Conservation (phyloP, 2,329 filamentous ascomycete genomes). For the Clathrospora elynae region DNA sequence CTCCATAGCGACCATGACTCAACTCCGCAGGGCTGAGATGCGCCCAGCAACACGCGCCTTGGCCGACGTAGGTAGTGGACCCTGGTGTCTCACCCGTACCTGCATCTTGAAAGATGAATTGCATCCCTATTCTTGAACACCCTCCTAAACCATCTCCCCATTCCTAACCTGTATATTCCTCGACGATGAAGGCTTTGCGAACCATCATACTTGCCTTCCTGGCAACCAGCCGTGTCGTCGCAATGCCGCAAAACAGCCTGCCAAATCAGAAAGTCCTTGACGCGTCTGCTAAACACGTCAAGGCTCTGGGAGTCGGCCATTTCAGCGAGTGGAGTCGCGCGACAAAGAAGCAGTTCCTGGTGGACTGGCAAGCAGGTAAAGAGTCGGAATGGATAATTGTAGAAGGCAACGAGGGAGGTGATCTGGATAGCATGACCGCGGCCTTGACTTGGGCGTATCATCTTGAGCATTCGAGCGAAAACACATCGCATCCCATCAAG, state of each 20-base stretch:
- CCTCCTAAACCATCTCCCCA: no score
- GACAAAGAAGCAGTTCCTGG: constrained; percentile 54
- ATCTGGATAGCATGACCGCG: constrained; percentile 53
- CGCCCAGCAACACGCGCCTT: constrained; percentile 5
- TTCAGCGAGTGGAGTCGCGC: constrained; percentile 57
- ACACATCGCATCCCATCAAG: constrained; percentile 51
- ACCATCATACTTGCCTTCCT: constrained; percentile 21
- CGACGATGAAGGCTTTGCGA: constrained; percentile 25
- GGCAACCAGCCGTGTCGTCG: constrained; percentile 16
- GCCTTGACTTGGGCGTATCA: constrained; percentile 57
- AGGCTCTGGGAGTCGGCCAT: constrained; percentile 51
- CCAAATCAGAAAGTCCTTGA: constrained; percentile 27
- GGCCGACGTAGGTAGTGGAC: constrained; percentile 11
- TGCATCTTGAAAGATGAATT: constrained; percentile 1
- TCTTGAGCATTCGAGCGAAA: constrained; percentile 52
- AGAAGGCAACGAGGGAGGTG: constrained; percentile 55
- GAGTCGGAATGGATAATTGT: constrained; percentile 54
- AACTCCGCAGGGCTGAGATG: constrained; percentile 13
- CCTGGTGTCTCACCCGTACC: constrained; percentile 3
- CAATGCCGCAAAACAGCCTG: constrained; percentile 24
- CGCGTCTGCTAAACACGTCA: constrained; percentile 14
- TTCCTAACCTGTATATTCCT: background rate
- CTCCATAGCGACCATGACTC: background rate
- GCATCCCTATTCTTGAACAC: background rate
- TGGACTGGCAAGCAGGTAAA: constrained; percentile 54